phyloP scores from a whole-genome alignment of 2,329 filamentous ascomycete species.

The Lachnellula suecica region DNA sequence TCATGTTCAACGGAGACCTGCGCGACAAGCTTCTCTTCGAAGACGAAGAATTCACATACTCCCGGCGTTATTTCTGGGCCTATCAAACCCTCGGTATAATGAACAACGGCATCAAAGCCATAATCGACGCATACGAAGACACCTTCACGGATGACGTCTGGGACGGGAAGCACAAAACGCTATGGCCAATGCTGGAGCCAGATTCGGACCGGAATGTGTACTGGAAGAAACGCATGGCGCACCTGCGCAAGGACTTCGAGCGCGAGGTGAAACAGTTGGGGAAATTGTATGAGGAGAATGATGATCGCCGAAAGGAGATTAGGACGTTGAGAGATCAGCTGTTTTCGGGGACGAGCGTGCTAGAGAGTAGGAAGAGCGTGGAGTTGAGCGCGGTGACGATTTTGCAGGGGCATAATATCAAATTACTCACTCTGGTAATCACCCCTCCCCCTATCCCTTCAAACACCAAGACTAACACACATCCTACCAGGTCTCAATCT shows the following conservation, averaged over 20 bases:
- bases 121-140: slow-evolving; percentile 55
- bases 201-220: slow-evolving; percentile 46
- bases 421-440: slow-evolving; percentile 57
- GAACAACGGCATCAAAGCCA: slow-evolving; percentile 58
- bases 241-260: slow-evolving; percentile 43
- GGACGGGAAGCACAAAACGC: slow-evolving; percentile 51
- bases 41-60: slow-evolving; percentile 60
- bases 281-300: slow-evolving; percentile 38
- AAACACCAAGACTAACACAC: background rate
- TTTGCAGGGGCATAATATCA: slow-evolving; percentile 61
- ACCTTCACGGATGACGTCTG: slow-evolving; percentile 60
- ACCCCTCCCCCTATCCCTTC: background rate
- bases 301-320: slow-evolving; percentile 54
- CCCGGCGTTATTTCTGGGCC: slow-evolving; percentile 61
- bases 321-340: slow-evolving; percentile 58
- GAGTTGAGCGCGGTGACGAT: slow-evolving; percentile 51
- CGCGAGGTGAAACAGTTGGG: slow-evolving; percentile 43
- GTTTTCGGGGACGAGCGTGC: slow-evolving; percentile 62
- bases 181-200: slow-evolving; percentile 54
- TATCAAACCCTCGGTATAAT: slow-evolving; percentile 60
- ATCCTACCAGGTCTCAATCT: slow-evolving; percentile 39
- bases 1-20: slow-evolving; percentile 56
- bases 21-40: slow-evolving; percentile 61
- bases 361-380: slow-evolving; percentile 59
- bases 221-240: slow-evolving; percentile 44